Conservation (phyloP, 2,329 filamentous ascomycete species). For the Ascosphaera aggregata region DNA sequence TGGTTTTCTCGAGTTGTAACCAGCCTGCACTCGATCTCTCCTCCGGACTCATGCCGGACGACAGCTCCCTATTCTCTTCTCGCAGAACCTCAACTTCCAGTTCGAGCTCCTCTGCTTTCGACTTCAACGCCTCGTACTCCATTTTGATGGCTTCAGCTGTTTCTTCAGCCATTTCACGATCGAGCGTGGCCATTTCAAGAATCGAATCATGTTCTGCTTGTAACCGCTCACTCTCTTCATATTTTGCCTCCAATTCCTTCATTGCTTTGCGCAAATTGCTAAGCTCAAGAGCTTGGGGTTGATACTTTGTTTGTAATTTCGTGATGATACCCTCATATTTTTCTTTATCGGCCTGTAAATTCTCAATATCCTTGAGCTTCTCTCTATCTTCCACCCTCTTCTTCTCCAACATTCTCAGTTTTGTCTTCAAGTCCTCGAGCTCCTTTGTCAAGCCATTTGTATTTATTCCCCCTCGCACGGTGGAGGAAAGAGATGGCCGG, state of each 20-base stretch:
- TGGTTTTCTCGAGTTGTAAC: conserved; percentile 77
- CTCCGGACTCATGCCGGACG: conserved; percentile 66
- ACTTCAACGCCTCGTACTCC: conserved; percentile 55
- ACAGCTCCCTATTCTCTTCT: conserved; percentile 69
- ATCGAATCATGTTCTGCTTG: conserved; percentile 69
- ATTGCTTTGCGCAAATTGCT: conserved; percentile 50
- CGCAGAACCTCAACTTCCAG: conserved; percentile 69
- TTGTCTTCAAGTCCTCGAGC: conserved; percentile 71
- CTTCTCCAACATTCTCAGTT: conserved; percentile 67
- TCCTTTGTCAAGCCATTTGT: conserved; percentile 36
- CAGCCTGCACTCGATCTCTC: conserved; percentile 71
- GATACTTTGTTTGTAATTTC: conserved; percentile 73
- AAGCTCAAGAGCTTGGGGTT: conserved; percentile 62
- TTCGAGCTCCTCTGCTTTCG: conserved; percentile 60
- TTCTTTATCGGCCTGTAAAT: conserved; percentile 35
- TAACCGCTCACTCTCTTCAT: conserved; percentile 45
- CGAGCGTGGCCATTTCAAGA: conserved; percentile 67
- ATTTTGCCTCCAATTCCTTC: conserved; percentile 47
- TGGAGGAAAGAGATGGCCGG: conserved; percentile 7
- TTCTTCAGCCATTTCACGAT: conserved; percentile 93
- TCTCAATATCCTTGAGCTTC: conserved; percentile 55
- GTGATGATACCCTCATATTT: conserved; percentile 58
- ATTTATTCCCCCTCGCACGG: background rate
- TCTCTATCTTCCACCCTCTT: conserved; percentile 71
- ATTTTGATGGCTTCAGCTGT: conserved; percentile 59